These are phyloP conservation scores for Tremella mesenterica DNA, from an alignment of 768 basidiomycete species.

Conservation along the genomic window DNA sequence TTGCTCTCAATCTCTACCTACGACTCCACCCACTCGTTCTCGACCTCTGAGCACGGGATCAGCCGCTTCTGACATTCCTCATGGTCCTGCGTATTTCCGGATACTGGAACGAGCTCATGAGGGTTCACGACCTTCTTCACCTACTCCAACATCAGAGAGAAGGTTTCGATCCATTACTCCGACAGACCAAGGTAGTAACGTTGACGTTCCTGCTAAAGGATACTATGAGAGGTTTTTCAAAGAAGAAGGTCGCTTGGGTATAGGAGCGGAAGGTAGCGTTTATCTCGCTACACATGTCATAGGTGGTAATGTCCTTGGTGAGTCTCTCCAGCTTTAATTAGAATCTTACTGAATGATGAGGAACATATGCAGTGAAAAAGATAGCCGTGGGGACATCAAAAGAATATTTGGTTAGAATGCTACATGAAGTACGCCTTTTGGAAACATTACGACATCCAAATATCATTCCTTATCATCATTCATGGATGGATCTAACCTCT, in stretches of 20 bases:
- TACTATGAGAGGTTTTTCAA: conserved; percentile 90
- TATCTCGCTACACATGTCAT: conserved; percentile 66
- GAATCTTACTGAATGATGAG: neutral
- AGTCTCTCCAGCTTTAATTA: conserved; percentile 13
- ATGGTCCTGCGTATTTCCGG: conserved; percentile 18
- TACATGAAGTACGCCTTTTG: conserved; percentile 76
- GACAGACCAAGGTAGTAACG: conserved; percentile 4
- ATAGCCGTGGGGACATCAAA: conserved; percentile 89
- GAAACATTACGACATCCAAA: conserved; percentile 83
- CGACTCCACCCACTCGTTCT: neutral
- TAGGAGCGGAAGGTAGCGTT: conserved; percentile 90
- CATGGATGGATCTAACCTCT: conserved; percentile 78
- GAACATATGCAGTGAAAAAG: conserved; percentile 81
- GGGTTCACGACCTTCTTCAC: conserved; percentile 22
- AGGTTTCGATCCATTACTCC: neutral
- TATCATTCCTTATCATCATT: conserved; percentile 90
- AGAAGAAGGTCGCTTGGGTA: conserved; percentile 78
- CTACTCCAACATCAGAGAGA: conserved; percentile 17
- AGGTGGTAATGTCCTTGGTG: conserved; percentile 75
- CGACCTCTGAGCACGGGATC: neutral
- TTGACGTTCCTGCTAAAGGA: conserved; percentile 57
- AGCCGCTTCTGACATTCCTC: neutral
- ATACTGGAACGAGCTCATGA: conserved; percentile 39
- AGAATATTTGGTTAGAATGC: conserved; percentile 68
- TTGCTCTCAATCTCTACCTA: conserved; percentile 31